Evolutionary conservation across 2,329 filamentous ascomycete genomes (phyloP).

Genomic region (Aspergillus piperis): DNA sequence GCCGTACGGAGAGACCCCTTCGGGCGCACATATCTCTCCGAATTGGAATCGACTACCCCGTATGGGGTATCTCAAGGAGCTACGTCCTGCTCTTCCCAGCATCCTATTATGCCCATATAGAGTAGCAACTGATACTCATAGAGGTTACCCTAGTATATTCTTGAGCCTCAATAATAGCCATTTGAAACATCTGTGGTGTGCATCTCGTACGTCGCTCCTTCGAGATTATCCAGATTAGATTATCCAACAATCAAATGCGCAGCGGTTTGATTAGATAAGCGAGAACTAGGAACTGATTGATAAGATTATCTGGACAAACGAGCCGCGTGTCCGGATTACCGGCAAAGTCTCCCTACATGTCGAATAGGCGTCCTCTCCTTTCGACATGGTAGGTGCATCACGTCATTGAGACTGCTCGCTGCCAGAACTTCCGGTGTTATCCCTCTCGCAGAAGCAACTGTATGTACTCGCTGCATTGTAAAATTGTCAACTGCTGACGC

Average conservation of each 20-base stretch:
- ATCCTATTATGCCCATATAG: too few species aligned
- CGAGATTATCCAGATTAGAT: not conserved
- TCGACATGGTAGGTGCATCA: not conserved
- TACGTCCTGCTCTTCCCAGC: too few species aligned
- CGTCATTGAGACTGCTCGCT: not conserved
- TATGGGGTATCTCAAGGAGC: too few species aligned
- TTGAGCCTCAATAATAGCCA: too few species aligned
- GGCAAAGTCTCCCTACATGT: not conserved
- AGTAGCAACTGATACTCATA: too few species aligned
- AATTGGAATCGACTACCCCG: too few species aligned
- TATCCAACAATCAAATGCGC: too few species aligned
- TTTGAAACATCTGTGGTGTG: too few species aligned
- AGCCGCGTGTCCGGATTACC: slow-evolving; percentile 20
- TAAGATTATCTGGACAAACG: slow-evolving; percentile 22
- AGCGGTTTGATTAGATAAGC: not conserved
- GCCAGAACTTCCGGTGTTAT: not conserved
- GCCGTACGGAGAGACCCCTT: too few species aligned
- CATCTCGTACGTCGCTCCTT: not conserved
- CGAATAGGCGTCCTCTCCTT: not conserved
- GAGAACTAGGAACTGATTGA: slow-evolving; percentile 17
- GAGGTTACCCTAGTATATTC: too few species aligned
- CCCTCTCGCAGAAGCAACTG: too few species aligned
- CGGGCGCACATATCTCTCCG: too few species aligned
- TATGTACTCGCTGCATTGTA: not conserved
- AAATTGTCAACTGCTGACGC: not conserved